These are phyloP conservation scores for Echria macrotheca DNA, from an alignment of 495 filamentous ascomycete species.

Conservation along the genomic window DNA sequence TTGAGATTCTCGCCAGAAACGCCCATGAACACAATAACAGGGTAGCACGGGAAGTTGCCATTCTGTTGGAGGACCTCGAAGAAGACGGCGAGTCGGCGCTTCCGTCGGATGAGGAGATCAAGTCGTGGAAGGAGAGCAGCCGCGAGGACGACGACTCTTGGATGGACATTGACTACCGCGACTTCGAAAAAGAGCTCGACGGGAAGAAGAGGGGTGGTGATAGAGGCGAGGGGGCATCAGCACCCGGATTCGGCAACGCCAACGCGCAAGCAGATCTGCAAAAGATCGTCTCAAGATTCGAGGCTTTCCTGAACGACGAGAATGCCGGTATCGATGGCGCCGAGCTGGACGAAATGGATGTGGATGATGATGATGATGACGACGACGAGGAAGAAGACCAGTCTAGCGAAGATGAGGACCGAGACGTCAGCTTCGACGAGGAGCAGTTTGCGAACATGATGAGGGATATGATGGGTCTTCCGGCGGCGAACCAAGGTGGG, in stretches of 20 bases:
- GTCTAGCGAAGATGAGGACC: constrained; percentile 56
- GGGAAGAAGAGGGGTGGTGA: constrained; percentile 14
- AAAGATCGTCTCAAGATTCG: constrained; percentile 85
- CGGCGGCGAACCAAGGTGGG: constrained; percentile 25
- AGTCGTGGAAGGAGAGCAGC: constrained; percentile 53
- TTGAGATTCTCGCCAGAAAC: constrained; percentile 78
- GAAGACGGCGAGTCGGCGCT: constrained; percentile 51
- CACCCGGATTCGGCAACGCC: constrained; percentile 64
- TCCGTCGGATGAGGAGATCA: constrained; percentile 69
- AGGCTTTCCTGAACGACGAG: constrained; percentile 89
- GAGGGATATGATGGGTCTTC: constrained; percentile 91
- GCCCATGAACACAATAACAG: constrained; percentile 60
- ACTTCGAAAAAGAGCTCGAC: constrained; percentile 74
- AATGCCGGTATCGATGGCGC: constrained; percentile 72
- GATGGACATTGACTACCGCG: constrained; percentile 85
- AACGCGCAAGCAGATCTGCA: constrained; percentile 75
- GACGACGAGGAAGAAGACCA: constrained; percentile 40
- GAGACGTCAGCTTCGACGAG: constrained; percentile 75
- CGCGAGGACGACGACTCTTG: constrained; percentile 79
- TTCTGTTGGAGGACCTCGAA: constrained; percentile 68
- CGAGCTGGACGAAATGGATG: constrained; percentile 69
- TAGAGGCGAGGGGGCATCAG: constrained; percentile 14
- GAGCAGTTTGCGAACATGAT: constrained; percentile 81
- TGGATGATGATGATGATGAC: constrained; percentile 59
- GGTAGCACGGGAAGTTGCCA: constrained; percentile 62